Evolutionary conservation across 2,329 filamentous ascomycete species (phyloP), one percentile per base, ranked within the genome.

Genomic region (Cercospora brassicicola): DNA sequence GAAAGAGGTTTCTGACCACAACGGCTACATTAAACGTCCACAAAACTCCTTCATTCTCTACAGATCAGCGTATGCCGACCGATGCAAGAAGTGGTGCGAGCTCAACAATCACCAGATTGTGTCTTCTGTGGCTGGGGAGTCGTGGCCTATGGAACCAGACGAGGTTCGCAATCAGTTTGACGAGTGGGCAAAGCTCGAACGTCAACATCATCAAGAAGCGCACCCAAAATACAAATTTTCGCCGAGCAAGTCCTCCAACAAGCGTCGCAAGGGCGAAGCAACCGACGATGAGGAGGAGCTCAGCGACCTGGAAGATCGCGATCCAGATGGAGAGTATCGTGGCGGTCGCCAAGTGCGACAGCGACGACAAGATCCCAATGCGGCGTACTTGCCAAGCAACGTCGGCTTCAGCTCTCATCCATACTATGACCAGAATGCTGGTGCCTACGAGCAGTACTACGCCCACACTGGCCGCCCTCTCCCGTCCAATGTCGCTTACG

Each of bases 11-110:
- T 86, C 88, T 53, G 86, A 87, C 74, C 86, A 88, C 66, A 92
- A 88, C 39, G 91, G 91, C 28, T 93, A 94, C 78, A 87, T 98
- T 73, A 93, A 94, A 75, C 87, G 95, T 31, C 94, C 95, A 2
- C 96, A 97, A 90, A 99, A 99, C 79, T 94, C 92, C 0, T 99
- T 98, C 82, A 97, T 99, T 91, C 84, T 99, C 61, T 99, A 99
- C 79, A 90, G 95, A 51, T 97, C 95, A 72, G 92, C 93, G 6
- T 97, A 92, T 77, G 92, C 96, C 68, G 91, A 95, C 69, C 86
- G 93, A 33, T 92, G 92, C 67, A 97, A 97, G 80, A 84, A 87
- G 62, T 92, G 89, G 84, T 92, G 91, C 74, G 83, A 88, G 13
- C 89, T 95, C 75, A 94, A 95, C 79, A 97, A 98, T 81, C 94